Base-by-base conservation (phyloP, 257 asterid species). In the Phtheirospermum japonicum region DNA sequence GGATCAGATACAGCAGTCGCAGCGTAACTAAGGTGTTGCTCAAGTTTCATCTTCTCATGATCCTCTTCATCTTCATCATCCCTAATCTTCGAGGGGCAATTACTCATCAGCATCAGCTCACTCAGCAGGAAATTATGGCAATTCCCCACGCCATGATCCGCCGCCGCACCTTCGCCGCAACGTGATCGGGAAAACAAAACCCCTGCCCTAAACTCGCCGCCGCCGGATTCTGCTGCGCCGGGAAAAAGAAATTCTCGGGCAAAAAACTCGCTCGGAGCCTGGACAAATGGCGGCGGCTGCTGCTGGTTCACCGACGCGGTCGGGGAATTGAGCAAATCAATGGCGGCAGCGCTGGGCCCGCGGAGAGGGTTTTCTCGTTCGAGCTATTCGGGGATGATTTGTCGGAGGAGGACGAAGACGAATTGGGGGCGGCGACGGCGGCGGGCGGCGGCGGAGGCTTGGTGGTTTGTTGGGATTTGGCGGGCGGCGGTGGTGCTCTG, bases 291-390 rank as follows among this genome's bases (percentile, higher is more conserved):
- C 9, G 4, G 53, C 0, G n/a, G 16, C 1, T 45, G 55, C 0
- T 46, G 26, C 8, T 85, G 91, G 76, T 88, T 91, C 17, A 85
- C 95, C 0, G 96, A 84, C 50, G 88, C 80, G 7, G 95, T 79
- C 0, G 96, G 87, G 0, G 94, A 88, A 46, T 67, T 87, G 4
- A 80, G 75, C 16, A 77, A 42, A 52, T 83, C 91, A 43, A 81
- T 75, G 4, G 78, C n/a, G 17, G 68, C 12, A 7, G 55, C 28
- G 26, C n/a, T 4, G 72, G 26, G 4, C 86, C 73, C 4, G 77
- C 36, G 0, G 89, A 79, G 5, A 81, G 18, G 10, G 75, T 46
- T 54, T 77, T 83, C 9, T 73, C 91, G n/a, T 73, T 65, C 0
- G 91, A 80, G n/a, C n/a, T n/a, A n/a, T n/a, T n/a, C 61, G n/a